Percentiles rank a stretch among this genome's conserved stretches.
These are phyloP conservation scores for Clonostachys sp. DNA, from an alignment of 2,329 filamentous ascomycete species.

Conservation along the genomic window DNA sequence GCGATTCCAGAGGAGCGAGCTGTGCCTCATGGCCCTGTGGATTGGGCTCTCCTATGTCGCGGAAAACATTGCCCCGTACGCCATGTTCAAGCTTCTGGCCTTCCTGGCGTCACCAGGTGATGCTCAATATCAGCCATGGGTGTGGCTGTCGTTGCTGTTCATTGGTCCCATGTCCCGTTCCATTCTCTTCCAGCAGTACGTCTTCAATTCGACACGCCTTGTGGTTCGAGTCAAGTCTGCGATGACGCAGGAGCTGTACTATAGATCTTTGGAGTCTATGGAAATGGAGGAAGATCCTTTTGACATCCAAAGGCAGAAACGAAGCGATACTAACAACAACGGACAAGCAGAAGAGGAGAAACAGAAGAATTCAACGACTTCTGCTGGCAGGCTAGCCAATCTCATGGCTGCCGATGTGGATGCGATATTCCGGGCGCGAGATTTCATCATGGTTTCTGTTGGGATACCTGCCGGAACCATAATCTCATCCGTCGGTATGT, in stretches of 20 bases:
- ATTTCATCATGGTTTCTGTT: conserved; percentile 39
- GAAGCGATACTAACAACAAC: neutral
- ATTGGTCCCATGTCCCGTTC: conserved; percentile 42
- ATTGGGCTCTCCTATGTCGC: conserved; percentile 26
- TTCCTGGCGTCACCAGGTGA: conserved; percentile 41
- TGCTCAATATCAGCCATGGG: conserved; percentile 40
- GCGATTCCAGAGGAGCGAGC: conserved; percentile 33
- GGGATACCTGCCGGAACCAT: conserved; percentile 41
- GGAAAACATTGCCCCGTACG: conserved; percentile 48
- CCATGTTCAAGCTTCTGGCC: conserved; percentile 46
- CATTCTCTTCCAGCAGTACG: conserved; percentile 49
- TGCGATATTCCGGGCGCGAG: conserved; percentile 44
- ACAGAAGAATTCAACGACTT: conserved; percentile 27
- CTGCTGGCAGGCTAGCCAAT: conserved; percentile 47
- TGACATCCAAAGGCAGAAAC: conserved; percentile 11
- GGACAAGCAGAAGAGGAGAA: conserved; percentile 16
- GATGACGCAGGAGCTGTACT: conserved; percentile 54
- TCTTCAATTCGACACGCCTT: conserved; percentile 52
- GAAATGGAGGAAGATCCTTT: conserved; percentile 52
- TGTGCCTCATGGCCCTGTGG: conserved; percentile 40
- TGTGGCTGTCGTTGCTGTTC: conserved; percentile 52
- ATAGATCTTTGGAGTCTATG: conserved; percentile 49
- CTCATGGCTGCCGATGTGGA: conserved; percentile 57
- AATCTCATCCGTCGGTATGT: conserved; percentile 45
- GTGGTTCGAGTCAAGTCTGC: conserved; percentile 51